Conservation (phyloP, 768 basidiomycete genomes). For the Termitomyces heimii region DNA sequence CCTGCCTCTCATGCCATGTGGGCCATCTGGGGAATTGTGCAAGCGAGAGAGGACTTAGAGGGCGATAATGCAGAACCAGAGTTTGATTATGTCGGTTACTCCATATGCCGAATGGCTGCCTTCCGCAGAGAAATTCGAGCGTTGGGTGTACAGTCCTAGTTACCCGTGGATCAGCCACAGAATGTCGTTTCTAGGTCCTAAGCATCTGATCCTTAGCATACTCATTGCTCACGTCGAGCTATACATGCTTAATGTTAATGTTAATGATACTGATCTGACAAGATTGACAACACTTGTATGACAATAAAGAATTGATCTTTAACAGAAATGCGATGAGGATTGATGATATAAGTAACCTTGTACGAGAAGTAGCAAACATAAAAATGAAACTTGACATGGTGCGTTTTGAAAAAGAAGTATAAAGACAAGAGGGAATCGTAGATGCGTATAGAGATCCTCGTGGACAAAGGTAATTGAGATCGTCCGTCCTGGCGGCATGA, state of each 20-base stretch:
- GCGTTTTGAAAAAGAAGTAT: constrained; percentile 13
- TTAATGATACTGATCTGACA: not conserved
- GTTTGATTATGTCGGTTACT: constrained; percentile 89
- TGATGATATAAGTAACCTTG: constrained; percentile 36
- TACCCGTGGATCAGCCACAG: not conserved
- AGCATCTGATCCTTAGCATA: not conserved
- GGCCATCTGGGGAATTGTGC: constrained; percentile 93
- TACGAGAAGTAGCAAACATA: constrained; percentile 28
- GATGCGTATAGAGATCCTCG: constrained; percentile 15
- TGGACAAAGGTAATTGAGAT: constrained; percentile 11
- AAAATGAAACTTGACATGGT: constrained; percentile 18
- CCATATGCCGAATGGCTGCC: constrained; percentile 56
- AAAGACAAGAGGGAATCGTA: constrained; percentile 13
- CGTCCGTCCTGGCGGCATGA: constrained; percentile 41
- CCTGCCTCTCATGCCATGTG: constrained; percentile 89
- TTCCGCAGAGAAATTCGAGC: constrained; percentile 53
- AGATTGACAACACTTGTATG: constrained; percentile 5
- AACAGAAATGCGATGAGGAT: constrained; percentile 32
- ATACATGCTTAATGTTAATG: not conserved
- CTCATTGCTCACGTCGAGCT: not conserved
- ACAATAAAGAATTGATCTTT: constrained; percentile 41
- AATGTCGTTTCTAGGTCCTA: not conserved
- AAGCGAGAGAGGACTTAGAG: constrained; percentile 73
- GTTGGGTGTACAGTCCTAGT: constrained; percentile 29
- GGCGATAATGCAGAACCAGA: constrained; percentile 56